Base-by-base conservation (phyloP, 2,329 filamentous ascomycete species). In the Colletotrichum cuscutae region DNA sequence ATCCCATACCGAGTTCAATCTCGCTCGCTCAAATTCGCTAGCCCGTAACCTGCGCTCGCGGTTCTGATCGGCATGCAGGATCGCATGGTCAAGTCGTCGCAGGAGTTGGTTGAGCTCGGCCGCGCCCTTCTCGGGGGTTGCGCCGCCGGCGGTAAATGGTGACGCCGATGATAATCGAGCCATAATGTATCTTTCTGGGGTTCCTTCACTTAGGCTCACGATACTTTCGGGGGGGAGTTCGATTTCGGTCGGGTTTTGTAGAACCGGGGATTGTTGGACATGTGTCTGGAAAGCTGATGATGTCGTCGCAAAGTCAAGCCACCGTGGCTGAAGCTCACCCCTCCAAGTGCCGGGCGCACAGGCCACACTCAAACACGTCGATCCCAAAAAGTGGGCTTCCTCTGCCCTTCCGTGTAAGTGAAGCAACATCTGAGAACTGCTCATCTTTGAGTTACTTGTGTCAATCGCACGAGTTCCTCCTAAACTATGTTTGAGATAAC, bases 51-150 rank as follows among this genome's bases (percentile, higher is more conserved):
- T 83, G 58, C 82, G 84, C 79, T 91, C 89, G 62, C 88, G 87
- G 65, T 91, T 89, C 67, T 88, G 85, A 74, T 91, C 88, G 35
- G 90, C 86, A 68, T 89, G 88, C 49, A 94, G 85, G 65, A 95
- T 86, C 42, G 86, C 90, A 73, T 89, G 87, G 77, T 94, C 91
- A 49, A 95, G 84, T 37, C 93, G 90, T 63, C 84, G 82, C 6
- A 95, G 87, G 62, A 95, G 85, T 49, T 91, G 89, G 54, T 86
- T 88, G 22, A 95, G 87, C 77, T 94, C 87, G 30, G 82, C 76
- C 0, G 79, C 78, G 32, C 79, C 77, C 22, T 77, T 74, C 12
- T 83, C 81, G 24, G 78, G 75, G 24, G 78, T 75, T 58, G 68
- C 42, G 61, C 46, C 32, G 37, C 46, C 32, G 37, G 58, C 58